Conservation (phyloP, 2,329 filamentous ascomycete species). For the Fusarium verticillioides region DNA sequence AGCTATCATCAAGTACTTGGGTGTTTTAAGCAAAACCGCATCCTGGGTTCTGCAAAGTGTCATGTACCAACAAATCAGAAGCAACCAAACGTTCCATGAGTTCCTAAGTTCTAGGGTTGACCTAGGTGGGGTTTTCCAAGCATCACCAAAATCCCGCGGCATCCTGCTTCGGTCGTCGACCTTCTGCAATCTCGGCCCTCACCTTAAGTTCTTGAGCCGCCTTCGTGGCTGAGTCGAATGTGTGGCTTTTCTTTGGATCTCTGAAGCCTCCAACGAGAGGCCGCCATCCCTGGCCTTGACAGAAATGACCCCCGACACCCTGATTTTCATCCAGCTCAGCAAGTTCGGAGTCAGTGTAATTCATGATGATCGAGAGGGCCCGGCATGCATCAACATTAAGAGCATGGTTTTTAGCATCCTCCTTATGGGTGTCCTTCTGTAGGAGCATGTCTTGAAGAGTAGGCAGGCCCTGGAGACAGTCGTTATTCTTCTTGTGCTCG, state of each 20-base stretch:
- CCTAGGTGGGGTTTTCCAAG: neutral
- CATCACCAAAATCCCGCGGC: neutral
- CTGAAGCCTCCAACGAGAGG: neutral
- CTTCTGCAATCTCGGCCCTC: neutral
- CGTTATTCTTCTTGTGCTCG: conserved; percentile 43
- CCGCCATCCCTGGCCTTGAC: neutral
- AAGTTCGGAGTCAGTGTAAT: neutral
- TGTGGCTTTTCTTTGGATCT: neutral
- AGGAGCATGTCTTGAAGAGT: conserved; percentile 21
- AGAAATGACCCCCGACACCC: neutral
- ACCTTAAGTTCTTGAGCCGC: neutral
- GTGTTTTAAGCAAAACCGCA: neutral
- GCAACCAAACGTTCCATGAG: neutral
- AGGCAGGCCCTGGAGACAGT: conserved; percentile 48
- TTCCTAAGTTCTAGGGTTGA: neutral
- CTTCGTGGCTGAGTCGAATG: conserved; percentile 2
- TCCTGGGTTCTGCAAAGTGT: neutral
- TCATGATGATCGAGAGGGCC: neutral
- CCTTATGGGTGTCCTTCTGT: neutral
- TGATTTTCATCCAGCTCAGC: neutral
- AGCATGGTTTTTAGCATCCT: conserved; percentile 5
- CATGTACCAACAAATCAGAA: neutral
- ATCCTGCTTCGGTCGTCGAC: neutral
- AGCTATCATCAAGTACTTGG: neutral
- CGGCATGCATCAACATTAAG: conserved; percentile 36